Conservation (phyloP, 345 rosid species). For the Salix purpurea region DNA sequence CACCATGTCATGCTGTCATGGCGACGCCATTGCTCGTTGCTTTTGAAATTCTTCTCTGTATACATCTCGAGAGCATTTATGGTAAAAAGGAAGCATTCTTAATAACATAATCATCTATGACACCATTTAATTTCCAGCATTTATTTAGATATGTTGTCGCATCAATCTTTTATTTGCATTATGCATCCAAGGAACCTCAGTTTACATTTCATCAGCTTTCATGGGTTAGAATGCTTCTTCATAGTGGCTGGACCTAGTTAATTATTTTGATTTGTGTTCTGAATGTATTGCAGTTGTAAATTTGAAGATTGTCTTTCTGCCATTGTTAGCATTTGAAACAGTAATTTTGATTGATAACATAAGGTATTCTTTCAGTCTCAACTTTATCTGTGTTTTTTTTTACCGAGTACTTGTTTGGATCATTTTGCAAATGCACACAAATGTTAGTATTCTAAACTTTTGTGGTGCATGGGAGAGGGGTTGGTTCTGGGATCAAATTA, state of each 20-base stretch:
- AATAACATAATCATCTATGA: conserved; percentile 4
- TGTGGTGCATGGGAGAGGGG: neutral
- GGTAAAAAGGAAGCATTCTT: conserved; percentile 34
- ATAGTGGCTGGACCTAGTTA: neutral
- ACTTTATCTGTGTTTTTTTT: neutral
- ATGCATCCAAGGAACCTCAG: neutral
- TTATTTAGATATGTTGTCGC: no score
- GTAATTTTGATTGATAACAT: conserved; percentile 77
- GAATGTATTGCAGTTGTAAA: conserved; percentile 55
- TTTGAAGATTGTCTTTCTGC: conserved; percentile 80
- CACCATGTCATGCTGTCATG: conserved; percentile 71
- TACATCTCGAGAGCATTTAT: conserved; percentile 58
- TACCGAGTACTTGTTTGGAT: neutral
- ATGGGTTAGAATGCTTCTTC: neutral
- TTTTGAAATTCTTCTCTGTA: conserved; percentile 77
- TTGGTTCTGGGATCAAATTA: neutral
- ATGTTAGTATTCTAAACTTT: neutral
- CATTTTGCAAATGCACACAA: neutral
- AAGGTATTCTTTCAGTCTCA: conserved; percentile 46
- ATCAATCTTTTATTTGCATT: neutral
- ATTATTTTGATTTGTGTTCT: conserved; percentile 17
- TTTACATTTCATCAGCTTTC: neutral
- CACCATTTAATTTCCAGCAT: no score
- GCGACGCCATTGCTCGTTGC: conserved; percentile 81
- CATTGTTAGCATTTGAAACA: conserved; percentile 63